Percentiles rank a stretch among this genome's conserved stretches.
Evolutionary conservation across 2,329 filamentous ascomycete genomes (phyloP).

Genomic region (Calonectria pauciramosa): DNA sequence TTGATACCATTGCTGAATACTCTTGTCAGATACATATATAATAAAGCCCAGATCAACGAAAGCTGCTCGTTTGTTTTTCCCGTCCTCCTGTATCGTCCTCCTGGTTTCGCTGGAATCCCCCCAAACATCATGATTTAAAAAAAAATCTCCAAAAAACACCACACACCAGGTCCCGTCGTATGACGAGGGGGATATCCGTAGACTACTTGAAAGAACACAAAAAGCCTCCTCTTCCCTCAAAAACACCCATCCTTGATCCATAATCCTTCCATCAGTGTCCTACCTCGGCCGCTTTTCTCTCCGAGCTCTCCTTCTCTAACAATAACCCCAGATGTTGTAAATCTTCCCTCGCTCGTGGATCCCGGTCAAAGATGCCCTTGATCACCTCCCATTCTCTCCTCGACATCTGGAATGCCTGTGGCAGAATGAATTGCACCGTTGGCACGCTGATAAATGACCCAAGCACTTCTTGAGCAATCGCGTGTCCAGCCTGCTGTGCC

Average conservation of each 20-base stretch:
- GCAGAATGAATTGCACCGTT: slow-evolving; percentile 77
- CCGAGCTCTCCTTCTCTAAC: slow-evolving; percentile 63
- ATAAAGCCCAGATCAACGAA: slow-evolving; percentile 2
- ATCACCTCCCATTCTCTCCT: slow-evolving; percentile 83
- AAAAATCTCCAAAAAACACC: slow-evolving; percentile 9
- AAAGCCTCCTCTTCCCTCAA: neutral
- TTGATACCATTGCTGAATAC: slow-evolving; percentile 7
- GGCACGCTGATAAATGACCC: slow-evolving; percentile 73
- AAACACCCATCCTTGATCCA: neutral
- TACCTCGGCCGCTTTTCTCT: slow-evolving; percentile 33
- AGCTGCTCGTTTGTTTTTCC: neutral
- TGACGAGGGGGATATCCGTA: slow-evolving; percentile 6
- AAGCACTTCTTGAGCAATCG: slow-evolving; percentile 73
- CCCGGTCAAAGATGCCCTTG: slow-evolving; percentile 74
- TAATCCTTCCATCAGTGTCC: slow-evolving; percentile 18
- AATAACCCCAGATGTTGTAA: slow-evolving; percentile 68
- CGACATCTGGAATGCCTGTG: slow-evolving; percentile 77
- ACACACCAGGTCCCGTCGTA: slow-evolving; percentile 4
- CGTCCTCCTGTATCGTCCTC: neutral
- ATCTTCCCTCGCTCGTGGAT: slow-evolving; percentile 75
- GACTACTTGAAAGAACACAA: slow-evolving; percentile 13
- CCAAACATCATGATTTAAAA: slow-evolving; percentile 5
- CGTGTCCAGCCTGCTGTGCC: slow-evolving; percentile 66
- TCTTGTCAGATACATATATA: slow-evolving; percentile 9
- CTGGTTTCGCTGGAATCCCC: neutral